phyloP scores from a whole-genome alignment of 2,329 filamentous ascomycete species.

The Tolypocladium album region DNA sequence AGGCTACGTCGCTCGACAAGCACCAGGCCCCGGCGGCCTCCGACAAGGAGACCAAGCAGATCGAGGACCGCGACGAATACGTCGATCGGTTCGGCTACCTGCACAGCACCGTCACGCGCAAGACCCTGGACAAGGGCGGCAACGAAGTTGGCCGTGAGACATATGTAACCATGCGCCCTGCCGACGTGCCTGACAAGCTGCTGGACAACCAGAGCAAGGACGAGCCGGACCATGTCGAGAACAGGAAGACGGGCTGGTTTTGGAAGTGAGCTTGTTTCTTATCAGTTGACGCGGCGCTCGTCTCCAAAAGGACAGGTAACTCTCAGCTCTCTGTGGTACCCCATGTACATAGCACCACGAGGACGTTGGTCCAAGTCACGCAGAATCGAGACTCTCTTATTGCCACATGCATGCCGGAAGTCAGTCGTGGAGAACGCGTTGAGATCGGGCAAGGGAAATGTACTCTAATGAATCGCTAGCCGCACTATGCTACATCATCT shows the following conservation, averaged over 20 bases:
- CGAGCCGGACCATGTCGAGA: neutral
- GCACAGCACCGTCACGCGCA: slow-evolving; percentile 29
- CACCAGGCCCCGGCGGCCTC: slow-evolving; percentile 3
- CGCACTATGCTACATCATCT: neutral
- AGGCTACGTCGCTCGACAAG: slow-evolving; percentile 4
- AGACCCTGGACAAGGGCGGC: slow-evolving; percentile 28
- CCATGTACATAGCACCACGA: neutral
- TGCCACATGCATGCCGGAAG: neutral
- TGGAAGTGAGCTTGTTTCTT: slow-evolving; percentile 21
- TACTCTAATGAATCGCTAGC: neutral
- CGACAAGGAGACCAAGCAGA: slow-evolving; percentile 17
- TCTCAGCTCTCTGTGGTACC: neutral
- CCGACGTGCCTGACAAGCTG: slow-evolving; percentile 7
- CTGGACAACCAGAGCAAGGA: slow-evolving; percentile 7
- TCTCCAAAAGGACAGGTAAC: neutral
- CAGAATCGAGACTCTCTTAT: neutral
- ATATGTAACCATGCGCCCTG: slow-evolving; percentile 19
- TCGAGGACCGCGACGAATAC: slow-evolving; percentile 28
- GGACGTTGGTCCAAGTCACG: neutral
- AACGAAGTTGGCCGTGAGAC: slow-evolving; percentile 28
- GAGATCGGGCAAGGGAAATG: neutral
- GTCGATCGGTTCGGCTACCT: slow-evolving; percentile 31
- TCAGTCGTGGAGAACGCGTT: neutral
- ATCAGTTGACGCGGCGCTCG: neutral
- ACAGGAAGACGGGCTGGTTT: slow-evolving; percentile 26